Evolutionary conservation across 2,329 filamentous ascomycete species (phyloP).

Genomic region (Exophiala spinifera): DNA sequence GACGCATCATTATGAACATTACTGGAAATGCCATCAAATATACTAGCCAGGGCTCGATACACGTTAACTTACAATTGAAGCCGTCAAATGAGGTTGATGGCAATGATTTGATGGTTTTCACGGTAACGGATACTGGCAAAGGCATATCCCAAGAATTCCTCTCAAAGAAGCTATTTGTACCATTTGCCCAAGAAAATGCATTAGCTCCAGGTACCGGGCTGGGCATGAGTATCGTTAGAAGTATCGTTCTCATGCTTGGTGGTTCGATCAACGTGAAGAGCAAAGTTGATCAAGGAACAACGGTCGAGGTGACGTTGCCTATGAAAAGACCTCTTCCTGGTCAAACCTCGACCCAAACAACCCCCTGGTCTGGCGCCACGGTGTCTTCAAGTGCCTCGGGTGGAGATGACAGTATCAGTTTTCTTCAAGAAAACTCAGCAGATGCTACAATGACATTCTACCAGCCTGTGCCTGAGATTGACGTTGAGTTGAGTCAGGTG

Average conservation of each 20-base stretch:
- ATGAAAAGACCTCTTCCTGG: slow-evolving; percentile 17
- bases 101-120: slow-evolving; percentile 34
- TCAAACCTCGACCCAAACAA: slow-evolving; percentile 14
- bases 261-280: slow-evolving; percentile 54
- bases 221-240: slow-evolving; percentile 60
- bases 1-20: slow-evolving; percentile 39
- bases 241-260: slow-evolving; percentile 55
- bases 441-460: slow-evolving; percentile 12
- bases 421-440: slow-evolving; percentile 7
- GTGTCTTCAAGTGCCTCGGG: slow-evolving; percentile 10
- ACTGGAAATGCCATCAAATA: slow-evolving; percentile 40
- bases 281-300: slow-evolving; percentile 18
- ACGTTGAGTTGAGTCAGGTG: slow-evolving; percentile 3
- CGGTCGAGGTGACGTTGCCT: slow-evolving; percentile 17
- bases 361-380: slow-evolving; percentile 13
- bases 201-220: slow-evolving; percentile 61
- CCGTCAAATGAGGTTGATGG: slow-evolving; percentile 14
- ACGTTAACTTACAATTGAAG: slow-evolving; percentile 30
- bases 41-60: slow-evolving; percentile 35
- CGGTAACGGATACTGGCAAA: slow-evolving; percentile 59
- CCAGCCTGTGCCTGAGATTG: slow-evolving; percentile 1
- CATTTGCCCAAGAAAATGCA: slow-evolving; percentile 61
- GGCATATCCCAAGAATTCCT: slow-evolving; percentile 62
- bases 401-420: slow-evolving; percentile 7
- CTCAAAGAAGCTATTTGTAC: slow-evolving; percentile 55